A percentile compares a stretch with the other conserved stretches of the same genome.
Conservation (phyloP, 2,329 filamentous ascomycete genomes). For the Orbilia ellipsospora region DNA sequence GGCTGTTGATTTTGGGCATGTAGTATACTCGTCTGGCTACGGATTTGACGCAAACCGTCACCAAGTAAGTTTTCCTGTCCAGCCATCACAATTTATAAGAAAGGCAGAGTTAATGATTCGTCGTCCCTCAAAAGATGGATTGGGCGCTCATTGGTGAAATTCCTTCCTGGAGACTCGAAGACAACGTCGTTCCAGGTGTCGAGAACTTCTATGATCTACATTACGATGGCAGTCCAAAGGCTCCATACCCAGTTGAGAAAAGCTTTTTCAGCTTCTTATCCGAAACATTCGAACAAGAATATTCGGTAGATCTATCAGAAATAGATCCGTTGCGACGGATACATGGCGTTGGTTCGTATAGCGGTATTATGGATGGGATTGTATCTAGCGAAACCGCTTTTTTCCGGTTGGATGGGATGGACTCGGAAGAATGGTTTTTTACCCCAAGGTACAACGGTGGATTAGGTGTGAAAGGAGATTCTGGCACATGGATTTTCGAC, state of each 20-base stretch:
- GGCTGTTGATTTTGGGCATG: conserved; percentile 48
- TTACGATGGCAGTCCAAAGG: conserved; percentile 52
- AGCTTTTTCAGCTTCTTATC: conserved; percentile 53
- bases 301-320: conserved; percentile 50
- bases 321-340: conserved; percentile 47
- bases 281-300: conserved; percentile 53
- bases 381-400: conserved; percentile 52
- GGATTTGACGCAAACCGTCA: conserved; percentile 52
- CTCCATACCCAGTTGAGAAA: conserved; percentile 52
- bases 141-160: conserved; percentile 55
- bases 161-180: conserved; percentile 51
- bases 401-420: conserved; percentile 53
- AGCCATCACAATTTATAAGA: background rate
- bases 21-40: conserved; percentile 54
- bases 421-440: conserved; percentile 55
- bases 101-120: too few relatives aligned
- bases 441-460: conserved; percentile 53
- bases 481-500: conserved; percentile 54
- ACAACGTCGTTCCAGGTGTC: conserved; percentile 52
- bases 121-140: conserved; percentile 33
- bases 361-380: conserved; percentile 53
- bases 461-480: conserved; percentile 48
- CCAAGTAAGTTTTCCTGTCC: conserved; percentile 34
- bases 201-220: conserved; percentile 54
- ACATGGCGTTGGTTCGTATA: conserved; percentile 53